Evolutionary conservation across 1,284 basidiomycete genomes (phyloP).

Genomic region (Rhodotorula sp.): DNA sequence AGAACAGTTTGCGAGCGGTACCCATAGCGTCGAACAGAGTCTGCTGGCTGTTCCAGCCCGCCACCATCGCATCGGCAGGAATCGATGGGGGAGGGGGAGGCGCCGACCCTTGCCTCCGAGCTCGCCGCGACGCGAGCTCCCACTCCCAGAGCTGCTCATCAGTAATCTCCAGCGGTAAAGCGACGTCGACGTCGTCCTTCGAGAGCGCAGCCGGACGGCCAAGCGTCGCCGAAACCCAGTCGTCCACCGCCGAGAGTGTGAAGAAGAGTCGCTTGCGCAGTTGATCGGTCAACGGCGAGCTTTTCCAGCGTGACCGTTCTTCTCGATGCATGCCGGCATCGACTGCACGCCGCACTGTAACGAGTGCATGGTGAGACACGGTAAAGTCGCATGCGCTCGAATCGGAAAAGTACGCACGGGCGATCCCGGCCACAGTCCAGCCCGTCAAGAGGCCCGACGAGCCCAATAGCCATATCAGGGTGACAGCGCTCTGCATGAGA

Average conservation of each 20-base stretch:
- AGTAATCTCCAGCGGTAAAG: conserved; percentile 72
- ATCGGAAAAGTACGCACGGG: background rate
- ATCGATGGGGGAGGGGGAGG: background rate
- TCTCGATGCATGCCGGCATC: conserved; percentile 55
- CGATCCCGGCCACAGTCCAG: conserved; percentile 36
- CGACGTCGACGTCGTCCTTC: conserved; percentile 79
- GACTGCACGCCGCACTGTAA: conserved; percentile 27
- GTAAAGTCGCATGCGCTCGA: background rate
- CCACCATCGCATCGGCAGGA: too few relatives aligned
- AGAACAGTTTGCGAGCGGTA: conserved; percentile 6
- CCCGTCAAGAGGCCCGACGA: conserved; percentile 5
- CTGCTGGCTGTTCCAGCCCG: background rate
- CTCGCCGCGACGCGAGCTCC: conserved; percentile 5
- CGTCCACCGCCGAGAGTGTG: conserved; percentile 50
- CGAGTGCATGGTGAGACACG: too few relatives aligned
- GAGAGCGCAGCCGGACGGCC: conserved; percentile 78
- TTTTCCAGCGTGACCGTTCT: conserved; percentile 47
- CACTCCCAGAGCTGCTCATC: conserved; percentile 58
- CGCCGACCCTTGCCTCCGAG: background rate
- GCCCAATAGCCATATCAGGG: conserved; percentile 20
- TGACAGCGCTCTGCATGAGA: conserved; percentile 60
- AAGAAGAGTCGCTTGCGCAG: conserved; percentile 77
- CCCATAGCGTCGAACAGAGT: conserved; percentile 18
- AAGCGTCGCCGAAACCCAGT: conserved; percentile 51
- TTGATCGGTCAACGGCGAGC: conserved; percentile 57